Percentiles rank a stretch among this genome's conserved stretches.
Evolutionary conservation across 331 rosid genomes (phyloP).

Genomic region (Prunus yedoensis): DNA sequence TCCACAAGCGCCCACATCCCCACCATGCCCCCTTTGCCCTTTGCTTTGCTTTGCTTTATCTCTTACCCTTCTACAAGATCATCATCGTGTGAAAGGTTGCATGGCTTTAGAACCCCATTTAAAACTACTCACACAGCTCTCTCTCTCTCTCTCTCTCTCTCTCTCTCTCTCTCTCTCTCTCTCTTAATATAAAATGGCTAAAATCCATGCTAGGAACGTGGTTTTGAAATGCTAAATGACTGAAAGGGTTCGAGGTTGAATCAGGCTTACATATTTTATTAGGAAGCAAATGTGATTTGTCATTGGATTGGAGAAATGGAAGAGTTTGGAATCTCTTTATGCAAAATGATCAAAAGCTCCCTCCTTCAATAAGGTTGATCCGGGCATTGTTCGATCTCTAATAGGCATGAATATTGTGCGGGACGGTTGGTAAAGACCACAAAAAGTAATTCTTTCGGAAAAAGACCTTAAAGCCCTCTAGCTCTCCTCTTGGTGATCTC

Average conservation of each 20-base stretch:
- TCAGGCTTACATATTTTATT: conserved; percentile 12
- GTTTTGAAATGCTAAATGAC: not conserved
- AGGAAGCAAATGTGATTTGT: not conserved
- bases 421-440: conserved; percentile 29
- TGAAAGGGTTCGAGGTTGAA: conserved; percentile 3
- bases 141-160: conserved; percentile 8
- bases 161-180: conserved; percentile 15
- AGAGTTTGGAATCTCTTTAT: conserved; percentile 82
- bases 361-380: conserved; percentile 21
- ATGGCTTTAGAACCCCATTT: conserved; percentile 65
- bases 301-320: conserved; percentile 30
- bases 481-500: not conserved
- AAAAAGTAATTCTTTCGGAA: conserved; percentile 36
- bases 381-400: conserved; percentile 15
- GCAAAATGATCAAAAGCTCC: conserved; percentile 40
- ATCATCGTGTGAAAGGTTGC: conserved; percentile 78
- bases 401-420: conserved; percentile 33
- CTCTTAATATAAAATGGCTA: conserved; percentile 10
- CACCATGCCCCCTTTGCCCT: conserved; percentile 14
- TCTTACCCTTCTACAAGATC: conserved; percentile 29
- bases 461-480: conserved; percentile 11
- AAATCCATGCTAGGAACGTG: conserved; percentile 34
- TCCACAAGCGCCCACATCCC: conserved; percentile 26
- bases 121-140: conserved; percentile 13
- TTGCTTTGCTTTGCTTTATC: conserved; percentile 43